Conservation (phyloP, 2,329 filamentous ascomycete species). For the Microsporum ferrugineum region DNA sequence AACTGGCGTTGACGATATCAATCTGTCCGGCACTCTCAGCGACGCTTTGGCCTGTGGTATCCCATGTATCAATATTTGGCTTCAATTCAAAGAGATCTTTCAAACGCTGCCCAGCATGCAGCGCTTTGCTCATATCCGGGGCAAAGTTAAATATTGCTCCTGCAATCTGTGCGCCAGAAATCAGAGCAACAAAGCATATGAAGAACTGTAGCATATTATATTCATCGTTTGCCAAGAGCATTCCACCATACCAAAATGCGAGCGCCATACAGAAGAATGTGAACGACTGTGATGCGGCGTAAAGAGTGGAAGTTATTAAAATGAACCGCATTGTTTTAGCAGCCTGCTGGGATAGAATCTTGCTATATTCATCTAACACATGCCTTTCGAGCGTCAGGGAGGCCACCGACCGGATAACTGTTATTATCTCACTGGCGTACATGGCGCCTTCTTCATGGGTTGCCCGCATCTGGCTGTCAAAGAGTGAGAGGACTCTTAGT, state of each 20-base stretch:
- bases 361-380: conserved; percentile 60
- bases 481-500: conserved; percentile 71
- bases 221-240: conserved; percentile 56
- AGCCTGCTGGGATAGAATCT: conserved; percentile 43
- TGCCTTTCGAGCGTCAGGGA: conserved; percentile 77
- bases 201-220: conserved; percentile 82
- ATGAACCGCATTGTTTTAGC: conserved; percentile 64
- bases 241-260: conserved; percentile 86
- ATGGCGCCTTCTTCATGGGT: conserved; percentile 71
- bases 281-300: conserved; percentile 71
- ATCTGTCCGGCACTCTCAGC: conserved; percentile 60
- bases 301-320: conserved; percentile 63
- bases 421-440: conserved; percentile 84
- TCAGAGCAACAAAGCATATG: conserved; percentile 72
- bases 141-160: conserved; percentile 82
- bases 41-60: conserved; percentile 57
- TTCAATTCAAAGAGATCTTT: conserved; percentile 73
- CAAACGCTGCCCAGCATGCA: conserved; percentile 66
- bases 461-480: conserved; percentile 64
- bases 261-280: conserved; percentile 74
- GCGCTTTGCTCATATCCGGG: conserved; percentile 85
- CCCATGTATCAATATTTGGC: conserved; percentile 54
- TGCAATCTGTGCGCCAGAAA: conserved; percentile 85
- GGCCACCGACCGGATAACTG: conserved; percentile 84
- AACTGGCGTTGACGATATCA: conserved; percentile 85